Evolutionary conservation across 495 filamentous ascomycete genomes (phyloP).

Genomic region (Podospora pseudocomata): DNA sequence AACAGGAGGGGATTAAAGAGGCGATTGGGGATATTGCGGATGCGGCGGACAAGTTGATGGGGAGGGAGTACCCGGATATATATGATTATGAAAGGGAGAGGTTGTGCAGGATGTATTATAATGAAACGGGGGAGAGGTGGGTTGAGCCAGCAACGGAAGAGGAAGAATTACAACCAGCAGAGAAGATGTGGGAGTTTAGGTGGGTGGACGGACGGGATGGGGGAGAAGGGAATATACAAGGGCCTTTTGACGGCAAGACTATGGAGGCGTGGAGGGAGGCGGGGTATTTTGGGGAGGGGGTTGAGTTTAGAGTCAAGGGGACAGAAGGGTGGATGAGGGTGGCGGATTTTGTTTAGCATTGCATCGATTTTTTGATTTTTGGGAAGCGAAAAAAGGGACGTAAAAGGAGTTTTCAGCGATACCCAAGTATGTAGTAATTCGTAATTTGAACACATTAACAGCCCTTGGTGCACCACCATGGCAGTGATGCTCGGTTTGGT

Average conservation of each 20-base stretch:
- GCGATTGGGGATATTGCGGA: slow-evolving; percentile 80
- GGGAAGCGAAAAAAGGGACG: background rate
- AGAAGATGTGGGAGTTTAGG: slow-evolving; percentile 79
- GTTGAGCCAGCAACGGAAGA: slow-evolving; percentile 48
- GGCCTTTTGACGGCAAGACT: slow-evolving; percentile 75
- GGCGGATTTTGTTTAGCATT: slow-evolving; percentile 57
- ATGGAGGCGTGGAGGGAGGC: slow-evolving; percentile 88
- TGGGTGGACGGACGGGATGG: slow-evolving; percentile 89
- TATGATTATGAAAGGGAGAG: slow-evolving; percentile 88
- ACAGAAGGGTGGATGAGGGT: slow-evolving; percentile 60
- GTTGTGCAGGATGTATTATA: slow-evolving; percentile 73
- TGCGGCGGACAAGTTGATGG: slow-evolving; percentile 79
- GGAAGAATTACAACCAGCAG: slow-evolving; percentile 21
- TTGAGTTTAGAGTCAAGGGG: slow-evolving; percentile 73
- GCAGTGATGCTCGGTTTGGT: too few relatives aligned
- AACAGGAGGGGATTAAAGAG: slow-evolving; percentile 63
- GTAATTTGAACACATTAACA: background rate
- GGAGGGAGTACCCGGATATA: slow-evolving; percentile 75
- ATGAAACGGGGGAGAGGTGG: slow-evolving; percentile 91
- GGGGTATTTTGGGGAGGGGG: slow-evolving; percentile 91
- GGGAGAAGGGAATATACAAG: slow-evolving; percentile 60
- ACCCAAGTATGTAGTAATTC: background rate
- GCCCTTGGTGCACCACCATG: too few relatives aligned
- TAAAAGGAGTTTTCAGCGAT: background rate
- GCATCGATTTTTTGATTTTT: too few relatives aligned